Evolutionary conservation across 2,329 filamentous ascomycete genomes (phyloP).

Genomic region (Penicillium sp.): DNA sequence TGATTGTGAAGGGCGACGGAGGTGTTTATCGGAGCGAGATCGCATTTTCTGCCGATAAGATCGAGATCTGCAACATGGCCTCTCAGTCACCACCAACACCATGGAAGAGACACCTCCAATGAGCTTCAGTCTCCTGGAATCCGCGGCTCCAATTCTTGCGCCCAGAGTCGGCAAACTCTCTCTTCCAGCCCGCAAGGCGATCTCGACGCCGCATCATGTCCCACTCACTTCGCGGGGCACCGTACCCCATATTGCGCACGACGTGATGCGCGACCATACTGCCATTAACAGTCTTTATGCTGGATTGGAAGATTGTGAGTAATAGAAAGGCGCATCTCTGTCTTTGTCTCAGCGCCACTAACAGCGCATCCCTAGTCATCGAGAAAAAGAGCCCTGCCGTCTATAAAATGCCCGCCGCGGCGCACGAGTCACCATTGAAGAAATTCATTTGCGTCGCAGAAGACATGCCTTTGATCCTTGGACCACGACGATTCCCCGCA

Average conservation of each 20-base stretch:
- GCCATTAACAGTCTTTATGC: slow-evolving; percentile 72
- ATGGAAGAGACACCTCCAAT: slow-evolving; percentile 38
- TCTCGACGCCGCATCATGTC: slow-evolving; percentile 83
- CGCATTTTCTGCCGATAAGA: slow-evolving; percentile 25
- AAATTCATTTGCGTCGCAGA: slow-evolving; percentile 74
- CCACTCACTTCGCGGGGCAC: slow-evolving; percentile 79
- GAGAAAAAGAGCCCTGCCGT: slow-evolving; percentile 56
- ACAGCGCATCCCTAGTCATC: slow-evolving; percentile 55
- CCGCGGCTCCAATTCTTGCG: slow-evolving; percentile 37
- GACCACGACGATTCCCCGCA: slow-evolving; percentile 74
- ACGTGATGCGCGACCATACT: slow-evolving; percentile 70
- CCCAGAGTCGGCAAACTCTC: slow-evolving; percentile 70
- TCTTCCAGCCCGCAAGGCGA: slow-evolving; percentile 62
- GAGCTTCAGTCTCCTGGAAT: slow-evolving; percentile 41
- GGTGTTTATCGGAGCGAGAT: slow-evolving; percentile 14
- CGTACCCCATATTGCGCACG: slow-evolving; percentile 85
- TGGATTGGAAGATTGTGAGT: slow-evolving; percentile 89
- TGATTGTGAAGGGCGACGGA: neutral
- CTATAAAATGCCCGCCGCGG: slow-evolving; percentile 50
- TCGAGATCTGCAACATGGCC: slow-evolving; percentile 11
- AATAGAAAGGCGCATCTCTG: neutral
- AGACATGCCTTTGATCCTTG: slow-evolving; percentile 69
- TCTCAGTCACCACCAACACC: slow-evolving; percentile 17
- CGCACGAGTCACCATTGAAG: slow-evolving; percentile 63
- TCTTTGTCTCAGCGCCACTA: slow-evolving; percentile 21